phyloP scores from a whole-genome alignment of 257 asterid genomes.

The Ehretia macrophylla region DNA sequence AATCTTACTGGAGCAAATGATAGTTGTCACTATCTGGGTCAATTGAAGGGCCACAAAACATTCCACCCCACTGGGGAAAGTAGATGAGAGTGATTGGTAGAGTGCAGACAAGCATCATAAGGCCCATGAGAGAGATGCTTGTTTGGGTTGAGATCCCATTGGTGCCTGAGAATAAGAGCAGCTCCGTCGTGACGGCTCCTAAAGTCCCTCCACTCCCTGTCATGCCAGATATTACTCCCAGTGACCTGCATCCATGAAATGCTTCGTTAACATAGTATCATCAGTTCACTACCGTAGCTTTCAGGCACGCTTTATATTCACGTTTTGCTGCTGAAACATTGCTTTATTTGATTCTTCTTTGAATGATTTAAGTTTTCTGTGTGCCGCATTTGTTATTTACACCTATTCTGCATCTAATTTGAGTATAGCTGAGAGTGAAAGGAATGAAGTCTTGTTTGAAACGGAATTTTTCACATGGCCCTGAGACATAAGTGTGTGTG shows the following conservation, averaged over 20 bases:
- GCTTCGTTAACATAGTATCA: no score
- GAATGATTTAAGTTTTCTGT: no score
- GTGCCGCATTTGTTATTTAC: no score
- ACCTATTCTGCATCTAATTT: no score
- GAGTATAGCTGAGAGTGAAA: no score
- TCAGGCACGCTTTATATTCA: no score
- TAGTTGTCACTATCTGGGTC: background rate
- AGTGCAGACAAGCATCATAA: constrained; percentile 39
- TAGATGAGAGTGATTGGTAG: constrained; percentile 36
- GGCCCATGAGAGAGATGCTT: constrained; percentile 50
- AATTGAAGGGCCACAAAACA: constrained; percentile 37
- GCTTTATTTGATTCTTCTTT: no score
- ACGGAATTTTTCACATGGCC: no score
- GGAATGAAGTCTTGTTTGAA: no score
- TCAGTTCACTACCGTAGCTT: no score
- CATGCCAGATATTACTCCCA: constrained; percentile 59
- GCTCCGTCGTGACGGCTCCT: constrained; percentile 55
- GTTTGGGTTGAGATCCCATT: constrained; percentile 31
- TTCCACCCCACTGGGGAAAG: constrained; percentile 55
- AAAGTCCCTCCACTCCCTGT: constrained; percentile 57
- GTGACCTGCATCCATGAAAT: constrained; percentile 28
- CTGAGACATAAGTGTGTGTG: no score
- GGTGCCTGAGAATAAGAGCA: constrained; percentile 43
- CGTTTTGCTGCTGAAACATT: no score
- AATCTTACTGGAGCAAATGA: constrained; percentile 12